Conservation (phyloP, 1,139 yeast genomes). For the Pichia sp. region DNA sequence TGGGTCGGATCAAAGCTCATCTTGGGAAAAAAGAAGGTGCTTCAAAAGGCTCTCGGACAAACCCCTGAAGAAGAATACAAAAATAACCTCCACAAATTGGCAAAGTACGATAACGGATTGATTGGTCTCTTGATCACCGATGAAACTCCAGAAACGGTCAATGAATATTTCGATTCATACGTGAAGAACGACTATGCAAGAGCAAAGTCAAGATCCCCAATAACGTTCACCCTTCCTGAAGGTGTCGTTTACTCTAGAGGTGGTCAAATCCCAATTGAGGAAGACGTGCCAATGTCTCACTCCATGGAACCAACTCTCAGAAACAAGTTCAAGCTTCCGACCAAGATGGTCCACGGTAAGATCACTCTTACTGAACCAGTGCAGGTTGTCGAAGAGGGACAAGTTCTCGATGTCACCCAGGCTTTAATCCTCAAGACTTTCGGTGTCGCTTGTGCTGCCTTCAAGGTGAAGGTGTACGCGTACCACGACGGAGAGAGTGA, state of each 20-base stretch:
- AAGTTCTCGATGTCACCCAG: conserved; percentile 79
- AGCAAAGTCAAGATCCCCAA: conserved; percentile 78
- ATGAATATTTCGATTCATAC: conserved; percentile 73
- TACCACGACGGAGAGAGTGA: conserved; percentile 55
- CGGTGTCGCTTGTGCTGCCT: conserved; percentile 91
- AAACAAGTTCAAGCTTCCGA: conserved; percentile 84
- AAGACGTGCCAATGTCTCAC: conserved; percentile 95
- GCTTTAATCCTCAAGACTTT: conserved; percentile 89
- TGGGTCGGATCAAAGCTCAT: conserved; percentile 88
- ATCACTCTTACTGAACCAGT: conserved; percentile 69
- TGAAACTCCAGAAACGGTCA: conserved; percentile 78
- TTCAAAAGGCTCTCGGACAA: conserved; percentile 88
- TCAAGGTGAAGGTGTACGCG: conserved; percentile 73
- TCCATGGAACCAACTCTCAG: conserved; percentile 90
- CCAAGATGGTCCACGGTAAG: conserved; percentile 84
- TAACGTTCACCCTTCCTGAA: conserved; percentile 77
- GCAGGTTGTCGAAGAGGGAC: conserved; percentile 75
- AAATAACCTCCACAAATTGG: conserved; percentile 68
- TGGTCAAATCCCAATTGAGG: conserved; percentile 83
- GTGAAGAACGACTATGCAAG: conserved; percentile 79
- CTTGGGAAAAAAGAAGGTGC: conserved; percentile 87
- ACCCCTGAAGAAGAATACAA: conserved; percentile 84
- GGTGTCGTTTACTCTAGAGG: conserved; percentile 94
- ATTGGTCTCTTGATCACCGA: conserved; percentile 85
- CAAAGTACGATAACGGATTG: conserved; percentile 58